Evolutionary conservation across 345 rosid species (phyloP).

Genomic region (Salix exigua): DNA sequence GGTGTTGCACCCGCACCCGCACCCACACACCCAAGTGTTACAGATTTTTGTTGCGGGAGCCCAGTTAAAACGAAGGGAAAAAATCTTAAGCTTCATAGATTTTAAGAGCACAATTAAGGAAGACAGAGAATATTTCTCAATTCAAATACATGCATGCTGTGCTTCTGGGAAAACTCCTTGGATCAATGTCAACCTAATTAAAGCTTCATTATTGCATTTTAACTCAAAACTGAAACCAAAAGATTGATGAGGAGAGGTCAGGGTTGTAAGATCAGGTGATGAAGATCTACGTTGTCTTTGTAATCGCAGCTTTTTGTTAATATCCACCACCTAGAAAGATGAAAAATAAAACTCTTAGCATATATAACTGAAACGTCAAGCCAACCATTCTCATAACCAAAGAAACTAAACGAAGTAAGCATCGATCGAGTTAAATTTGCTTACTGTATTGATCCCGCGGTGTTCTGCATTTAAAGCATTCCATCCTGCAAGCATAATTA

Average conservation of each 20-base stretch:
- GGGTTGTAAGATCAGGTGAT: constrained; percentile 5
- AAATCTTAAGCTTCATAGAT: constrained; percentile 7
- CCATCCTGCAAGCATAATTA: constrained; percentile 38
- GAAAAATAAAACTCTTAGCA: background rate
- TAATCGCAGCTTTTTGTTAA: background rate
- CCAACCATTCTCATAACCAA: background rate
- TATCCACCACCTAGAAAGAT: constrained; percentile 34
- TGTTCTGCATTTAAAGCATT: constrained; percentile 33
- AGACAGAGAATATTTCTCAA: constrained; percentile 10
- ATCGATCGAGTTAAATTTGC: background rate
- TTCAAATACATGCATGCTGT: constrained; percentile 4
- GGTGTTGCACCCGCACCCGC: background rate
- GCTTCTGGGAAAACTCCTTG: constrained; percentile 12
- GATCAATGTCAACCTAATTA: constrained; percentile 1
- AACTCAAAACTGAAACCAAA: background rate
- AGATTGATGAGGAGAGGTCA: background rate
- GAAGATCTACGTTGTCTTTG: background rate
- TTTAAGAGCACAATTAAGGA: constrained; percentile 11
- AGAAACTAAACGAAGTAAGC: background rate
- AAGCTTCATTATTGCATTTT: background rate
- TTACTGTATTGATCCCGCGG: constrained; percentile 20
- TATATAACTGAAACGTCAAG: background rate
- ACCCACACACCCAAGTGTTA: background rate
- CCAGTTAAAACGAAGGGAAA: background rate
- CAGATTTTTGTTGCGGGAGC: background rate